Conservation (phyloP, 805 yeast species). For the Metschnikowia lunata region DNA sequence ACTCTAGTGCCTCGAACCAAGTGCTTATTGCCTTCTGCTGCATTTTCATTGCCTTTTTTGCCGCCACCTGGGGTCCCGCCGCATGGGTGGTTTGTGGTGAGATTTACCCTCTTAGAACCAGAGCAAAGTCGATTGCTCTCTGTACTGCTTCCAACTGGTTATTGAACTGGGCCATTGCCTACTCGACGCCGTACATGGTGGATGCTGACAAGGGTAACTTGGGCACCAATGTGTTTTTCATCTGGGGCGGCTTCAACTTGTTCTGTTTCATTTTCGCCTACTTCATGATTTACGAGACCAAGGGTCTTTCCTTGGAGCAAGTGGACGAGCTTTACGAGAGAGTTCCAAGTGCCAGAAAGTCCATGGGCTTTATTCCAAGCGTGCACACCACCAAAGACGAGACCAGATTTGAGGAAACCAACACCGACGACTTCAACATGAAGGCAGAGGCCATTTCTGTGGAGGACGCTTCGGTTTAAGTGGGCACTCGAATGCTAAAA, state of each 20-base stretch:
- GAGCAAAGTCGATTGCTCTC: constrained; percentile 38
- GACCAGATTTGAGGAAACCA: constrained; percentile 10
- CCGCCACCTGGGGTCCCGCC: constrained; percentile 41
- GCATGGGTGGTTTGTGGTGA: constrained; percentile 39
- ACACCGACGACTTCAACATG: constrained; percentile 12
- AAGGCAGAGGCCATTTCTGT: constrained; percentile 26
- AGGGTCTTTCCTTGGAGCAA: constrained; percentile 40
- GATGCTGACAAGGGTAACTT: constrained; percentile 36
- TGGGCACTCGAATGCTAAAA: background rate
- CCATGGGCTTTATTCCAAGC: constrained; percentile 28
- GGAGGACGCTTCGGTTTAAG: constrained; percentile 26
- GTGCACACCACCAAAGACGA: constrained; percentile 33
- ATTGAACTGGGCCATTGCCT: constrained; percentile 40
- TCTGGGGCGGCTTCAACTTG: constrained; percentile 41
- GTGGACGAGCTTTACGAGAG: constrained; percentile 37
- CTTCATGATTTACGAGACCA: constrained; percentile 36
- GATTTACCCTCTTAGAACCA: constrained; percentile 33
- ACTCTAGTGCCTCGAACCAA: constrained; percentile 28
- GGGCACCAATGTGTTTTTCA: constrained; percentile 39
- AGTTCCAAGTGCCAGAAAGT: constrained; percentile 32
- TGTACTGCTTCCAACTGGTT: constrained; percentile 42
- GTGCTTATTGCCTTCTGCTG: constrained; percentile 37
- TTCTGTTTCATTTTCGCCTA: constrained; percentile 32
- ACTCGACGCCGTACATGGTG: constrained; percentile 41
- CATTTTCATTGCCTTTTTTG: constrained; percentile 38